Percentiles rank a stretch among this genome's conserved stretches.
Evolutionary conservation across 805 yeast genomes (phyloP).

Genomic region (Wickerhamiella azyma): DNA sequence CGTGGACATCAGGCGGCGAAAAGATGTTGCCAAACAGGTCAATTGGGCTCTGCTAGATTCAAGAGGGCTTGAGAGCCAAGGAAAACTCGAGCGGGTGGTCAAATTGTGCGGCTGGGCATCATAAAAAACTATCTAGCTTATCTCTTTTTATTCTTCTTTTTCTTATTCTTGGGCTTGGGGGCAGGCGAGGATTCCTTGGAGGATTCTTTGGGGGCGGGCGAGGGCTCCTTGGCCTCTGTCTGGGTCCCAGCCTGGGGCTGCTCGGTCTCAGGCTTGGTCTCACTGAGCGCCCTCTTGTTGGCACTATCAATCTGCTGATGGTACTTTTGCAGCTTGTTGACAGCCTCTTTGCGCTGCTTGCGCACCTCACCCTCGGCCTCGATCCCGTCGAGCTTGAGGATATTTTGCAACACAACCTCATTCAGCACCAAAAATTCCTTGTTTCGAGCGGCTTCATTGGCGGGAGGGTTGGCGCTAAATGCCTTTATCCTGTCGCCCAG

Average conservation of each 20-base stretch:
- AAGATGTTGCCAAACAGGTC: conserved; percentile 54
- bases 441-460: conserved; percentile 16
- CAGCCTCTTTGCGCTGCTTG: conserved; percentile 22
- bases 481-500: conserved; percentile 17
- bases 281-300: conserved; percentile 1
- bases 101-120: conserved; percentile 46
- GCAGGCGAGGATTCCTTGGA: neutral
- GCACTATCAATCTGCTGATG: conserved; percentile 23
- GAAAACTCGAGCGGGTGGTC: conserved; percentile 38
- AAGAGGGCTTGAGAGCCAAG: conserved; percentile 25
- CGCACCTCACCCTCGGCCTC: conserved; percentile 26
- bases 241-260: neutral
- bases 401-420: conserved; percentile 25
- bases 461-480: conserved; percentile 17
- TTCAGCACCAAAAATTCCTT: conserved; percentile 24
- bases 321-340: conserved; percentile 23
- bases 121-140: neutral
- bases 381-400: conserved; percentile 25
- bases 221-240: neutral
- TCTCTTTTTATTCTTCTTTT: conserved; percentile 9
- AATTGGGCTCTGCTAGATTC: conserved; percentile 46
- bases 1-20: conserved; percentile 46
- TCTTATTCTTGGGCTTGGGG: conserved; percentile 2
- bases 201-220: neutral
- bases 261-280: neutral